Percentiles rank a stretch among this genome's conserved stretches.
Conservation (phyloP, 768 basidiomycete genomes). For the Termitomyces sp. region DNA sequence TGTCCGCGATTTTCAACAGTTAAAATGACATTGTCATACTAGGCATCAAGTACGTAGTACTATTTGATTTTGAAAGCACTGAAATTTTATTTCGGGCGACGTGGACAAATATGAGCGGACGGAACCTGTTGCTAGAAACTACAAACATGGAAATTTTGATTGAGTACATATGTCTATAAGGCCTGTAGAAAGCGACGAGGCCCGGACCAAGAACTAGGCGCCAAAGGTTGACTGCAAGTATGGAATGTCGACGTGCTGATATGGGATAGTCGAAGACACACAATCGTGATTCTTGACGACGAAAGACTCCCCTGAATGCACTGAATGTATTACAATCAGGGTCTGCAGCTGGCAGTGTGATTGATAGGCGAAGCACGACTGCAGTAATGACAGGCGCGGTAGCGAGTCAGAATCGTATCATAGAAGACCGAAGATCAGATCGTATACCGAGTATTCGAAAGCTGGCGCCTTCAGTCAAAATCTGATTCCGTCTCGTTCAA, state of each 20-base stretch:
- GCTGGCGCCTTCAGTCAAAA: constrained; percentile 28
- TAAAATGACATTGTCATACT: not conserved
- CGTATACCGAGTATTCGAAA: constrained; percentile 1
- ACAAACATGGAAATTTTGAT: not conserved
- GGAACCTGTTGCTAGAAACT: not conserved
- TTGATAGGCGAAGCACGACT: not conserved
- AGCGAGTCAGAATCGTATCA: constrained; percentile 1
- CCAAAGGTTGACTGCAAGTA: not conserved
- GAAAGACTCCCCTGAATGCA: not conserved
- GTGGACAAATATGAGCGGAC: not conserved
- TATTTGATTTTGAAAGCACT: not conserved
- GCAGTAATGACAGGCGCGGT: not conserved
- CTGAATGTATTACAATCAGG: not conserved
- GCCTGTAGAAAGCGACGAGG: not conserved
- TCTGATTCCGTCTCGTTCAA: constrained; percentile 27
- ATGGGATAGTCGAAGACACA: not conserved
- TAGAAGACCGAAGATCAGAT: not conserved
- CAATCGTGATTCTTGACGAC: not conserved
- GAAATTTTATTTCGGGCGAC: not conserved
- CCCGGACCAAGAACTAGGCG: not conserved
- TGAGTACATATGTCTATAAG: not conserved
- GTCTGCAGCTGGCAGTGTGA: not conserved
- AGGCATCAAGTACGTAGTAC: not conserved
- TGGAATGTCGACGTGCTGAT: not conserved
- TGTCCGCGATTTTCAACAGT: not conserved